Conservation (phyloP, 495 filamentous ascomycete genomes). For the Podospora conica region DNA sequence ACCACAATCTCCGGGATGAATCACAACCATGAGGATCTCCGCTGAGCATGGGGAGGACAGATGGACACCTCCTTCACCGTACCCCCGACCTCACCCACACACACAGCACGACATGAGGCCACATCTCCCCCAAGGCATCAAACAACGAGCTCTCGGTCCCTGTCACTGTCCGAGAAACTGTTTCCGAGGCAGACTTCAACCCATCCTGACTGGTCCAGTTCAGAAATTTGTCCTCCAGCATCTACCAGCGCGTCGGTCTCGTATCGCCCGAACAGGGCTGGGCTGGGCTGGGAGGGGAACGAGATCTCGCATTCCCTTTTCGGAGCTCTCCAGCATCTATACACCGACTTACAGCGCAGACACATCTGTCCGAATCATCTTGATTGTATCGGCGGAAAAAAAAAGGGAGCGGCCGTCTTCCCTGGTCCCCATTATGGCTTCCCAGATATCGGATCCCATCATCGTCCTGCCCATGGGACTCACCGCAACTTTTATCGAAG, state of each 20-base stretch:
- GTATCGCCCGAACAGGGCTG: background rate
- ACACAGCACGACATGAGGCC: background rate
- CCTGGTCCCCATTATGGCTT: too few relatives aligned
- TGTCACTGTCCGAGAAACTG: background rate
- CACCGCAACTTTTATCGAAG: background rate
- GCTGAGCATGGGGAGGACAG: background rate
- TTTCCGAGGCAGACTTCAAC: background rate
- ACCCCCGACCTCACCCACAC: background rate
- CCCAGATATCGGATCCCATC: too few relatives aligned
- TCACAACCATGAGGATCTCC: background rate
- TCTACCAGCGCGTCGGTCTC: background rate
- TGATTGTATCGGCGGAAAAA: background rate
- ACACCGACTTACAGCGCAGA: background rate
- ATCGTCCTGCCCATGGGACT: too few relatives aligned
- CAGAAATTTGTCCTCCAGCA: background rate
- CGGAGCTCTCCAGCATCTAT: background rate
- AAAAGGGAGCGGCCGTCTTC: background rate
- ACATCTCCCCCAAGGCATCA: background rate
- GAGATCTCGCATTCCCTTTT: background rate
- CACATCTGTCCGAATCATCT: background rate
- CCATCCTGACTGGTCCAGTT: background rate
- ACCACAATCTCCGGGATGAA: background rate
- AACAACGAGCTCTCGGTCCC: background rate
- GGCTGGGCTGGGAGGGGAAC: background rate
- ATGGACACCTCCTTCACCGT: background rate